phyloP scores from a whole-genome alignment of 192 early-diverging fungal species.

The Coemansia sp. region DNA sequence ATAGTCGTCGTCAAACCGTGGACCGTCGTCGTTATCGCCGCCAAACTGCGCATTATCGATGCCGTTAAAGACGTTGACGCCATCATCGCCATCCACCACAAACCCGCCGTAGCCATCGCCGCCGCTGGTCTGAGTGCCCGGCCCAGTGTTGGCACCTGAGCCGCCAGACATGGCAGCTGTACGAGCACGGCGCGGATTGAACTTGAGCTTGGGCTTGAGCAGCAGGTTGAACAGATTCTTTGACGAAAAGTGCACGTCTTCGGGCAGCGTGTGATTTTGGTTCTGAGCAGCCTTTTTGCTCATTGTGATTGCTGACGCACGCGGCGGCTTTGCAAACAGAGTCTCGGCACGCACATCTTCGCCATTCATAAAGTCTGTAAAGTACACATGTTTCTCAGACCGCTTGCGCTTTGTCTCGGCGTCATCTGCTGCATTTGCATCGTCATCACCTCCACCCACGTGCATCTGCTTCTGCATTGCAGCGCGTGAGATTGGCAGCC shows the following conservation, averaged over 20 bases:
- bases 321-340: constrained; percentile 68
- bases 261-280: constrained; percentile 71
- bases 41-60: constrained; percentile 8
- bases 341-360: constrained; percentile 59
- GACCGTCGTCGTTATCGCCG: constrained; percentile 26
- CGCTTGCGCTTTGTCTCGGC: constrained; percentile 52
- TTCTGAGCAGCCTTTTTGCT: constrained; percentile 58
- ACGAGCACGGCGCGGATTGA: constrained; percentile 41
- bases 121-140: constrained; percentile 10
- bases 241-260: constrained; percentile 76
- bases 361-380: constrained; percentile 65
- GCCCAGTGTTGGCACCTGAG: constrained; percentile 1
- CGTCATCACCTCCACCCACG: constrained; percentile 19
- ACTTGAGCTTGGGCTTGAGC: constrained; percentile 56
- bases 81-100: constrained; percentile 43
- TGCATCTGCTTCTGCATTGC: constrained; percentile 45
- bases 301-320: constrained; percentile 54
- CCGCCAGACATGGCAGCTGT: not conserved
- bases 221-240: constrained; percentile 63
- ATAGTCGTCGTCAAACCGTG: constrained; percentile 41
- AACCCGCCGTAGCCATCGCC: constrained; percentile 36
- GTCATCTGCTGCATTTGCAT: constrained; percentile 21
- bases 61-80: constrained; percentile 30
- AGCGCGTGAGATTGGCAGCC: constrained; percentile 56
- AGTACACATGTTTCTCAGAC: constrained; percentile 51